These are phyloP conservation scores for Xylariaceae sp. DNA, from an alignment of 2,329 filamentous ascomycete species.

Conservation along the genomic window DNA sequence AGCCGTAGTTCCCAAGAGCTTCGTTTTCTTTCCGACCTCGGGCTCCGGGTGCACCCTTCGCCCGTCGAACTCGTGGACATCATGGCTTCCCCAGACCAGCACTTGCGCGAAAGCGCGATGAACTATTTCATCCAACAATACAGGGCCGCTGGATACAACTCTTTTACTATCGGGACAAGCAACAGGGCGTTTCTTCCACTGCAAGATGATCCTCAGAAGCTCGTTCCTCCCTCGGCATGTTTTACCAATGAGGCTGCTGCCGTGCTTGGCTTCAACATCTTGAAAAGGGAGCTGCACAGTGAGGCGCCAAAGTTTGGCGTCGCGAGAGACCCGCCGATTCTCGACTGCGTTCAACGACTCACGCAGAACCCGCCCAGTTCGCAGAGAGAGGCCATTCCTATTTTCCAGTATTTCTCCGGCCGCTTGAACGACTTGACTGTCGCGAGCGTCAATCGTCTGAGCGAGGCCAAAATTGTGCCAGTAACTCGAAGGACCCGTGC, in stretches of 20 bases:
- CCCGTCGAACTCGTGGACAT: slow-evolving; percentile 71
- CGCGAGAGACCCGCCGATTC: slow-evolving; percentile 71
- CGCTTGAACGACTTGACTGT: slow-evolving; percentile 68
- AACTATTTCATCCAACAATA: slow-evolving; percentile 79
- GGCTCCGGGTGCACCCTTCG: slow-evolving; percentile 65
- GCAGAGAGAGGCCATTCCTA: slow-evolving; percentile 56
- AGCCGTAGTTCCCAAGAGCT: slow-evolving; percentile 64
- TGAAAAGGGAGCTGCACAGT: slow-evolving; percentile 68
- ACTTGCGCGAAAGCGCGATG: slow-evolving; percentile 63
- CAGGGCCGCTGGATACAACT: slow-evolving; percentile 67
- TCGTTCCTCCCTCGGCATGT: slow-evolving; percentile 70
- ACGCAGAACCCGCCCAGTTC: slow-evolving; percentile 66
- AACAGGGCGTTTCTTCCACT: slow-evolving; percentile 65
- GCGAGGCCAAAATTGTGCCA: slow-evolving; percentile 66
- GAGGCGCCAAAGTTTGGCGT: slow-evolving; percentile 85
- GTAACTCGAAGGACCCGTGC: slow-evolving; percentile 39
- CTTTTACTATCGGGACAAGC: slow-evolving; percentile 53
- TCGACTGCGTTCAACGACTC: slow-evolving; percentile 68
- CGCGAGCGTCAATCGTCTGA: slow-evolving; percentile 54
- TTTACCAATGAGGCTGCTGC: slow-evolving; percentile 75
- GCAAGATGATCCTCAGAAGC: slow-evolving; percentile 55
- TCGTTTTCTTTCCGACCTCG: slow-evolving; percentile 66
- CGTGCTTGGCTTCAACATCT: slow-evolving; percentile 73
- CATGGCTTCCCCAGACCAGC: slow-evolving; percentile 59
- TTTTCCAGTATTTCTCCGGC: slow-evolving; percentile 81